Conservation (phyloP, 495 filamentous ascomycete species). For the Penicillium taxi region DNA sequence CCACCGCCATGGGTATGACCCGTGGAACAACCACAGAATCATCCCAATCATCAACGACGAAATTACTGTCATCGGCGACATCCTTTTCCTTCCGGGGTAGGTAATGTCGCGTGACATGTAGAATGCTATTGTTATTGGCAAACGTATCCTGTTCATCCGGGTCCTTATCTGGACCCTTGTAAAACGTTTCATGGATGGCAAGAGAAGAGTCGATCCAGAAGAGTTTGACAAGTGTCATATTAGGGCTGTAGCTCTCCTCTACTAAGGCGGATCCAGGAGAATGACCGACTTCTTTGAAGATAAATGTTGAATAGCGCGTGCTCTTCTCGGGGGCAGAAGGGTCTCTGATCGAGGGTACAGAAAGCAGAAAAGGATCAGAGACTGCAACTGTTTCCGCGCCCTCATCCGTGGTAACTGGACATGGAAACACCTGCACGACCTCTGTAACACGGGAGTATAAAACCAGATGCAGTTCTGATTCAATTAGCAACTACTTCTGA, state of each 20-base stretch:
- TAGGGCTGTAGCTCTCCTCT: conserved; percentile 12
- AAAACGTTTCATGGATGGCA: conserved; percentile 31
- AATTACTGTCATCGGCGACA: conserved; percentile 14
- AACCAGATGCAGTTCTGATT: conserved; percentile 25
- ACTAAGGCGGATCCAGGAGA: conserved; percentile 7
- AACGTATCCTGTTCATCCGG: background rate
- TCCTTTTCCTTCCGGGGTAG: conserved; percentile 4
- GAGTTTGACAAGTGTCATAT: conserved; percentile 28
- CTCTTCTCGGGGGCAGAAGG: background rate
- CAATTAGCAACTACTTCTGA: conserved; percentile 6
- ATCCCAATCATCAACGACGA: conserved; percentile 35
- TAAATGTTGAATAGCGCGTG: conserved; percentile 23
- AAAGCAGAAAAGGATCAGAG: conserved; percentile 37
- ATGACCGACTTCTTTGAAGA: conserved; percentile 30
- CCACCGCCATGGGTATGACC: background rate
- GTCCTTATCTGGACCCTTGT: conserved; percentile 8
- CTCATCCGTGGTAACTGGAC: conserved; percentile 16
- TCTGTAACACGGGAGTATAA: conserved; percentile 40
- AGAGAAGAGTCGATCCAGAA: conserved; percentile 29
- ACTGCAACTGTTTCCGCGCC: conserved; percentile 13
- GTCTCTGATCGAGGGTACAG: conserved; percentile 19
- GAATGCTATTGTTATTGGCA: conserved; percentile 9
- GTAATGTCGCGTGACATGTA: conserved; percentile 18
- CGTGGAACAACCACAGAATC: conserved; percentile 16
- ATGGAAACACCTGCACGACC: conserved; percentile 31